Conservation (phyloP, 768 basidiomycete genomes). For the Suillus bovinus region DNA sequence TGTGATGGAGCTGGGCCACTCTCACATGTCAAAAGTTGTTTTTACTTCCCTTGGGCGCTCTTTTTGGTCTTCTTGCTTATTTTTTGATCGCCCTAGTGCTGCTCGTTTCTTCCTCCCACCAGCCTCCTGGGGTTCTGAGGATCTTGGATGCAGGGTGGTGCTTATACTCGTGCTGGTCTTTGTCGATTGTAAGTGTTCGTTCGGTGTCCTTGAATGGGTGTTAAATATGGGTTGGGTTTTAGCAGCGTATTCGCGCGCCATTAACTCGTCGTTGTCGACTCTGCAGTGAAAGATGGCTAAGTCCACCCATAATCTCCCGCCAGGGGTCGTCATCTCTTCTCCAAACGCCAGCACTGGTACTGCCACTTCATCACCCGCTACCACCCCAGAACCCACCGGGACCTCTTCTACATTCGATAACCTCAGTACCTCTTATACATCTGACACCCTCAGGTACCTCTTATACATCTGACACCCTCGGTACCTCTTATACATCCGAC, state of each 20-base stretch:
- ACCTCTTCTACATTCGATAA: no score
- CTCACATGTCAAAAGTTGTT: slow-evolving; percentile 5
- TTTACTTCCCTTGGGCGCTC: neutral
- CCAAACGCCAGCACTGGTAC: no score
- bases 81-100: slow-evolving; percentile 1
- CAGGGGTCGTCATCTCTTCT: no score
- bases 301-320: no score
- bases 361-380: no score
- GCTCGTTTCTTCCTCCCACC: neutral
- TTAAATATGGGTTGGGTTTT: neutral
- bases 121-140: neutral
- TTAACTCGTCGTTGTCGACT: neutral
- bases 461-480: no score
- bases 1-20: neutral
- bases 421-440: no score
- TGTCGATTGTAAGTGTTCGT: neutral
- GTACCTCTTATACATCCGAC: no score
- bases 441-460: no score
- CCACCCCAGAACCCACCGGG: no score
- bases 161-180: neutral
- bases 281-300: neutral
- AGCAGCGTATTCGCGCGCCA: neutral
- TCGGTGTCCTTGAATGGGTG: neutral
- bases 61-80: neutral
- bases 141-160: neutral